Evolutionary conservation across 306 rosid genomes (phyloP).

Genomic region (Cicer cuneatum): DNA sequence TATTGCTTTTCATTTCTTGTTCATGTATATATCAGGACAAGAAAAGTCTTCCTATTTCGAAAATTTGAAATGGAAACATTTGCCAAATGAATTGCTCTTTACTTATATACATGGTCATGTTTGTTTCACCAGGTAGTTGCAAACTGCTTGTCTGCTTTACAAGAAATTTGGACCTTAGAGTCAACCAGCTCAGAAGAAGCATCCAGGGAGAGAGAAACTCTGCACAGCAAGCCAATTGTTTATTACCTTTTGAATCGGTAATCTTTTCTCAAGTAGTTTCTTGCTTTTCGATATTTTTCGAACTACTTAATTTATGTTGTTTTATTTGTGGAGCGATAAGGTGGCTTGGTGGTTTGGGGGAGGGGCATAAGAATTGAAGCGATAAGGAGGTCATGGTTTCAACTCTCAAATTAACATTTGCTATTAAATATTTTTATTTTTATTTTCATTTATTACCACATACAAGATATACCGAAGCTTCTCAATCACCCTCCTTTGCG

Average conservation of each 20-base stretch:
- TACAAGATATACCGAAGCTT: slow-evolving; percentile 23
- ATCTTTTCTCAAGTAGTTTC: slow-evolving; percentile 24
- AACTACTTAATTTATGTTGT: slow-evolving; percentile 28
- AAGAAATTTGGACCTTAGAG: slow-evolving; percentile 97
- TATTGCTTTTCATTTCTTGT: slow-evolving; percentile 21
- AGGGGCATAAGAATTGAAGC: too few species aligned
- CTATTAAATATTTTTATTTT: too few species aligned
- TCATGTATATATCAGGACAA: slow-evolving; percentile 6
- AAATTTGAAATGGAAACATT: slow-evolving; percentile 1
- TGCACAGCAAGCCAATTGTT: slow-evolving; percentile 88
- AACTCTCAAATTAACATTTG: too few species aligned
- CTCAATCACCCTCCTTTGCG: slow-evolving; percentile 6
- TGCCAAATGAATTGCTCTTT: slow-evolving; percentile 25
- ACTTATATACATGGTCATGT: slow-evolving; percentile 16
- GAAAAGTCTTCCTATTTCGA: slow-evolving; percentile 20
- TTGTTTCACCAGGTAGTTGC: slow-evolving; percentile 79
- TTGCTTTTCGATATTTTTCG: slow-evolving; percentile 17
- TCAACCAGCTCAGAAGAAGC: slow-evolving; percentile 89
- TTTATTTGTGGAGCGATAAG: too few species aligned
- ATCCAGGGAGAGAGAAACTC: slow-evolving; percentile 85
- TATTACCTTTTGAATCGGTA: slow-evolving; percentile 88
- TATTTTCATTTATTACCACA: neutral
- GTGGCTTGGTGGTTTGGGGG: too few species aligned
- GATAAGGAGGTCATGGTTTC: too few species aligned
- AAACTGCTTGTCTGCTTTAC: slow-evolving; percentile 90